A percentile compares a stretch with the other conserved stretches of the same genome.
phyloP scores from a whole-genome alignment of 495 filamentous ascomycete species.

The Thermochaetoides thermophila region DNA sequence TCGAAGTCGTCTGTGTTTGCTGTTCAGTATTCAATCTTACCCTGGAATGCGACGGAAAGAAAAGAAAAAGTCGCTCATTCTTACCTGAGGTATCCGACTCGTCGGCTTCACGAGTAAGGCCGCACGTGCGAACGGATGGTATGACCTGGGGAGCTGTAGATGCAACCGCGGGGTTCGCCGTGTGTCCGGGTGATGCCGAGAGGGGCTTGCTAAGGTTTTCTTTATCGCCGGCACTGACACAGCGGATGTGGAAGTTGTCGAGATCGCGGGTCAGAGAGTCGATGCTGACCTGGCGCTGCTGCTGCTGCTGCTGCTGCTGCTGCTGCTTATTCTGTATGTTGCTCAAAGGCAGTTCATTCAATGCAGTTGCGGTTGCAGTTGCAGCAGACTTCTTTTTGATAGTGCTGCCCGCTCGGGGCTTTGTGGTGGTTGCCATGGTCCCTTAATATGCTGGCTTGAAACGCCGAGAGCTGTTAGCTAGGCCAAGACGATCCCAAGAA shows the following conservation, averaged over 20 bases:
- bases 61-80: no score
- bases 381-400: conserved; percentile 14
- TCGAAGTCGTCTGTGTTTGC: conserved; percentile 1
- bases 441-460: conserved; percentile 7
- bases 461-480: conserved; percentile 8
- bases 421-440: conserved; percentile 15
- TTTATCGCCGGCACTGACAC: conserved; percentile 11
- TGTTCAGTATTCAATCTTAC: no score
- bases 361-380: conserved; percentile 7
- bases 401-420: conserved; percentile 9
- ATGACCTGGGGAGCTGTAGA: no score
- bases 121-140: no score
- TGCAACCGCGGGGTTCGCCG: no score
- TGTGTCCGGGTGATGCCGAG: no score
- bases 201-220: no score
- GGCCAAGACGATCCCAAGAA: conserved; percentile 14
- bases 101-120: no score
- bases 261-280: conserved; percentile 19
- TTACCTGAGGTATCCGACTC: no score
- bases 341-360: conserved; percentile 20
- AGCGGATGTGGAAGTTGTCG: conserved; percentile 17
- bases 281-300: conserved; percentile 6
- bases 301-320: conserved; percentile 16
- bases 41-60: no score
- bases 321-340: conserved; percentile 18